Evolutionary conservation across 2,329 filamentous ascomycete species (phyloP), one percentile per base, ranked within the genome.

Genomic region (Pseudogymnoascus sp.): DNA sequence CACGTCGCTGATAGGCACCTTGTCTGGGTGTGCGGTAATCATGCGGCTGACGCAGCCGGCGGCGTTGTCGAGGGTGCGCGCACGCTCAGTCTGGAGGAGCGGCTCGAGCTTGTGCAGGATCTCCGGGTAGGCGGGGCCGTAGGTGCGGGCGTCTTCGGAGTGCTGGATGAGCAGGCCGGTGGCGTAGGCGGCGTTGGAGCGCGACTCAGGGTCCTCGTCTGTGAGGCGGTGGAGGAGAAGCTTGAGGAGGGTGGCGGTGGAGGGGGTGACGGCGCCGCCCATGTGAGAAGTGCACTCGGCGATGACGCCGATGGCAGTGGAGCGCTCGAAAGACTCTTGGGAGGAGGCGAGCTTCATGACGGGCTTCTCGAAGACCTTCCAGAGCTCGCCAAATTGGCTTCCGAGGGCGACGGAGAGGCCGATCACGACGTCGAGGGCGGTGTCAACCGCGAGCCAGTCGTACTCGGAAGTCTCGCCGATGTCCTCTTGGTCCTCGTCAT

Each of bases 391-490:
- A 71, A 97, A 97, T 68, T 87, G 85, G 22, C 83, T 75, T 39
- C 94, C 94, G 12, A 97, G 85, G 33, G 91, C 91, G 55, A 86
- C 85, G 19, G 92, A 87, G 41, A 97, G 84, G 38, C 90, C 91
- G 60, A 91, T 91, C 60, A 97, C 82, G 55, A 96, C 91, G 67
- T 97, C 94, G 62, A 97, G 84, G 36, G 91, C 92, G 8, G 92
- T 96, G 78, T 99, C 94, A 62, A 97, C 89, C 60, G 96, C 88
- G 16, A 97, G 84, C 94, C 94, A 97, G 79, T 97, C 94, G 71
- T 96, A 96, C 78, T 99, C 94, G 2, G 93, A 96, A 30, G 89
- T 73, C 92, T 93, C 61, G 62, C 89, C 85, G 8, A 86, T 80
- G n/a, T 87, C 86, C 62, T 85, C 82, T 65, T 88, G 84, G 69